Percentiles rank a stretch among this genome's conserved stretches.
These are phyloP conservation scores for Cladophialophora psammophila DNA, from an alignment of 2,329 filamentous ascomycete genomes.

Conservation along the genomic window DNA sequence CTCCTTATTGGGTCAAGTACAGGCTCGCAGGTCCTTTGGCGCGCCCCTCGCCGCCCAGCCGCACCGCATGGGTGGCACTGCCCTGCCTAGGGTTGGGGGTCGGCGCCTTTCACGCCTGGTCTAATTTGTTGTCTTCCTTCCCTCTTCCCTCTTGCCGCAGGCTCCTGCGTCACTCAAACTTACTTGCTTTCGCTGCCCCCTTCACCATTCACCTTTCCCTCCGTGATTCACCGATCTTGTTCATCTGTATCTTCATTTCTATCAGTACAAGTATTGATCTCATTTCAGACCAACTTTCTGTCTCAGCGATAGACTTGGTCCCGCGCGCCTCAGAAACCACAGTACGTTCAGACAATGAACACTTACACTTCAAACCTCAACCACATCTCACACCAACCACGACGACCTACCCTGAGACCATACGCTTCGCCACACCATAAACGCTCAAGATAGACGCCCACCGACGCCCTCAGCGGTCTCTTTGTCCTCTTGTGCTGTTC, in stretches of 20 bases:
- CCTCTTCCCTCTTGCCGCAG: neutral
- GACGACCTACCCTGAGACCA: slow-evolving; percentile 32
- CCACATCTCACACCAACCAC: slow-evolving; percentile 31
- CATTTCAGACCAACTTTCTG: slow-evolving; percentile 23
- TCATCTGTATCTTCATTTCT: slow-evolving; percentile 19
- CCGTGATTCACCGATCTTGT: slow-evolving; percentile 1
- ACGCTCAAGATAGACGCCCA: slow-evolving; percentile 39
- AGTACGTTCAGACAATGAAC: slow-evolving; percentile 37
- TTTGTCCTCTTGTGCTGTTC: slow-evolving; percentile 20
- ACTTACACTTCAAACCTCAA: slow-evolving; percentile 31
- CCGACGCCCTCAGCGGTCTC: slow-evolving; percentile 18
- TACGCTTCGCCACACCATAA: slow-evolving; percentile 37
- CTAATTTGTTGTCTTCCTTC: neutral
- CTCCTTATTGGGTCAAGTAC: too few relatives aligned
- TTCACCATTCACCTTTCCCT: neutral
- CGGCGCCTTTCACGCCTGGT: neutral
- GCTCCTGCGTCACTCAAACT: slow-evolving; percentile 25
- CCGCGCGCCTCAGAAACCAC: slow-evolving; percentile 14
- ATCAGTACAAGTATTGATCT: slow-evolving; percentile 1
- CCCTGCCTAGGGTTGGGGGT: neutral
- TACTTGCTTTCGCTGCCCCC: neutral
- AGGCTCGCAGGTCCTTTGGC: neutral
- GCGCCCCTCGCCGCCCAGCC: slow-evolving; percentile 1
- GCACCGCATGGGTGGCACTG: neutral
- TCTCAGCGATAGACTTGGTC: slow-evolving; percentile 23